These are phyloP conservation scores for Paraglomus occultum DNA, from an alignment of 192 early-diverging fungal species.

Conservation along the genomic window DNA sequence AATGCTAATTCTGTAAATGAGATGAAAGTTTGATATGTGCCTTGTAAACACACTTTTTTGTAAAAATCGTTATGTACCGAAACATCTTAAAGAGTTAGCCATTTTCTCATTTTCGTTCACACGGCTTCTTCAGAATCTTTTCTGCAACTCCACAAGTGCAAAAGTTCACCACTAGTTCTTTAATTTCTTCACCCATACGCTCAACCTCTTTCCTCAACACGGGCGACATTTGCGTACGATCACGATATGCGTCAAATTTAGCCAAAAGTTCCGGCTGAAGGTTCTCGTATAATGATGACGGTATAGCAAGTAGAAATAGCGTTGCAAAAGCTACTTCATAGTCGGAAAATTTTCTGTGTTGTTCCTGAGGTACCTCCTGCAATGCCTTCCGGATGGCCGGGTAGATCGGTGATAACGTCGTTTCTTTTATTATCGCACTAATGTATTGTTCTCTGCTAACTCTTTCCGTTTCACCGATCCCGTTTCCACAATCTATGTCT, in stretches of 20 bases:
- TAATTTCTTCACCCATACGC: conserved; percentile 51
- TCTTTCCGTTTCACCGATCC: conserved; percentile 44
- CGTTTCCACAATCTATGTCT: conserved; percentile 39
- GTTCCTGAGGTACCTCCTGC: conserved; percentile 19
- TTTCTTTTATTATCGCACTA: conserved; percentile 40
- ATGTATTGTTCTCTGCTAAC: conserved; percentile 38
- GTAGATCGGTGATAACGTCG: conserved; percentile 41
- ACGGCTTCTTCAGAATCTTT: not conserved
- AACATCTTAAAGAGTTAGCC: too few species aligned
- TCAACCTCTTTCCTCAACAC: conserved; percentile 54
- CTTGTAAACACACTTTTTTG: too few species aligned
- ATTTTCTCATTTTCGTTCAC: not conserved
- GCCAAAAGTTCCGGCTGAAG: conserved; percentile 47
- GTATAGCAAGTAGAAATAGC: conserved; percentile 59
- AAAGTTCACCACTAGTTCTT: conserved; percentile 52
- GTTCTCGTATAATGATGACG: conserved; percentile 51
- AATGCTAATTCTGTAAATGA: too few species aligned
- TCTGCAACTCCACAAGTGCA: conserved; percentile 51
- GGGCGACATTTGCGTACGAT: conserved; percentile 33
- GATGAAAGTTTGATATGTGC: too few species aligned
- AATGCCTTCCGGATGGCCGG: conserved; percentile 35
- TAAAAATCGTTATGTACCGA: too few species aligned
- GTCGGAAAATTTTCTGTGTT: conserved; percentile 22
- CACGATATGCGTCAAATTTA: conserved; percentile 40
- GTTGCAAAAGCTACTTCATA: conserved; percentile 53